Evolutionary conservation across 2,329 filamentous ascomycete genomes (phyloP), one percentile per base, ranked within the genome.

Genomic region (Aspergillus pseudonomiae): DNA sequence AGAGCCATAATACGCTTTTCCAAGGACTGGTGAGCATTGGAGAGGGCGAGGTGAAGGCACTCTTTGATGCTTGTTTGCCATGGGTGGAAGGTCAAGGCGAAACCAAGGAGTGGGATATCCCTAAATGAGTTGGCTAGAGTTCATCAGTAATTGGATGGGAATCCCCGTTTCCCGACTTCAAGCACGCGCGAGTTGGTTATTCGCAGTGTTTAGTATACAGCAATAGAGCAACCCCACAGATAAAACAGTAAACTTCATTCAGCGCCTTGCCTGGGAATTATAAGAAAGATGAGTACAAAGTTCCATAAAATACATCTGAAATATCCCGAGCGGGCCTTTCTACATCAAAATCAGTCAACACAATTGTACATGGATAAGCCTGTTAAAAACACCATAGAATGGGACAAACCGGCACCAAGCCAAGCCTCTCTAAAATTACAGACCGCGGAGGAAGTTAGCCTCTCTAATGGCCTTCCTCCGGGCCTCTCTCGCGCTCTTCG

Each of bases 401-500:
- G 39, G n/a, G 34, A 39, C n/a, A 36, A 39, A n/a, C n/a, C 16
- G 4, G 48, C 28, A 52, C 28, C n/a, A 59, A 57, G 32, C 21
- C 24, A n/a, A 43, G 34, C 32, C 55, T 36, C 43, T 43, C 30
- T 62, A 61, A 19, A 55, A 63, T 74, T 77, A 83, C 71, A 83
- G 74, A 30, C 80, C 79, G 60, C 79, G 78, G 72, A 83, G 73
- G 76, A 82, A 83, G 74, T 83, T 83, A 45, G 74, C 74, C 65
- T 83, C 80, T 65, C 79, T 75, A 59, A 83, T 82, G 19, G 71
- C 73, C 73, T 81, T 82, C 63, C 81, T 76, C 65, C 81, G 78
- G 6, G 80, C 80, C 19, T 74, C 74, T 62, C 81, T 75, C 28
- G 79, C 77, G 66, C 79, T 81, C 73, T 78, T 79, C 16, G 75